phyloP scores from a whole-genome alignment of 75 land plant genomes.

The Isoetes taiwanensis region DNA sequence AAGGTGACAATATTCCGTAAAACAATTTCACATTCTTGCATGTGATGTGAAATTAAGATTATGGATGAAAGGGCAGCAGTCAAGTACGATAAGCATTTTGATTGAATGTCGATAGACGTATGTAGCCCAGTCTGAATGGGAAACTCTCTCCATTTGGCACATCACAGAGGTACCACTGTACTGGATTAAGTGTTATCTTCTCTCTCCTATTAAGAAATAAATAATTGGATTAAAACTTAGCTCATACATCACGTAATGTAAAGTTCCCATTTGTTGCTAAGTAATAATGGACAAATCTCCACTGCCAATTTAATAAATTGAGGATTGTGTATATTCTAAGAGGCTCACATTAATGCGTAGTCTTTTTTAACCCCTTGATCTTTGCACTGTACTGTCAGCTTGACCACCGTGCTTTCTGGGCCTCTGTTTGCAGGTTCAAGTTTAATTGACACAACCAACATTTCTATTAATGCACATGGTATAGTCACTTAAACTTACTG shows the following conservation, averaged over 20 bases:
- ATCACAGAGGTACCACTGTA: conserved; percentile 76
- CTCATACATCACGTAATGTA: too few relatives aligned
- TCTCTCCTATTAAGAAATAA: conserved; percentile 51
- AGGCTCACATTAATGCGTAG: neutral
- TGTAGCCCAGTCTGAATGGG: conserved; percentile 60
- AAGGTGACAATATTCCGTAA: too few relatives aligned
- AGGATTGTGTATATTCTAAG: neutral
- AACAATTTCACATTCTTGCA: too few relatives aligned
- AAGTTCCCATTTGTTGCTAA: too few relatives aligned
- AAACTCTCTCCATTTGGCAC: conserved; percentile 37
- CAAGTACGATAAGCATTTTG: conserved; percentile 77
- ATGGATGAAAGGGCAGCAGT: neutral
- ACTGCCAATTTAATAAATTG: neutral
- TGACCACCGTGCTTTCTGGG: conserved; percentile 56
- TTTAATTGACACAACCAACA: neutral
- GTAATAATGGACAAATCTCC: neutral
- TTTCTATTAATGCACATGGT: neutral
- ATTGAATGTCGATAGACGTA: conserved; percentile 76
- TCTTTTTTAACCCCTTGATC: neutral
- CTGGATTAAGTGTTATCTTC: conserved; percentile 69
- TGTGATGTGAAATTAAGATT: neutral
- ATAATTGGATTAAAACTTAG: neutral
- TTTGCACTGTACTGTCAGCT: conserved; percentile 37
- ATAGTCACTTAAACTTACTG: conserved; percentile 44
- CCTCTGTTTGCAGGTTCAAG: conserved; percentile 38